phyloP scores from a whole-genome alignment of 345 rosid genomes.

The Cardamine occulta region DNA sequence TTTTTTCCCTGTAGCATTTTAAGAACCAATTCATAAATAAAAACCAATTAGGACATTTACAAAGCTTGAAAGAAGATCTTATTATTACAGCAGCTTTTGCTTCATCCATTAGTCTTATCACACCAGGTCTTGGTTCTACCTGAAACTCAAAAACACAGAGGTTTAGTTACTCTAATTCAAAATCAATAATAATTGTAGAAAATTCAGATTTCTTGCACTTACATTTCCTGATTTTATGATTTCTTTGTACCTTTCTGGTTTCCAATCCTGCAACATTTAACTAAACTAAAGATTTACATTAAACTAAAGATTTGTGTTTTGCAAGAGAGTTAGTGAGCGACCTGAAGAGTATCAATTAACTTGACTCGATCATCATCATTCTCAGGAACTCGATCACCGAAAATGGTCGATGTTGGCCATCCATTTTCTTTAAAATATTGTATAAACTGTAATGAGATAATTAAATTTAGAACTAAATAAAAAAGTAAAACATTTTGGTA shows the following conservation, averaged over 20 bases:
- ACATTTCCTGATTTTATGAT: slow-evolving; percentile 94
- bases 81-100: slow-evolving; percentile 76
- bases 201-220: slow-evolving; percentile 38
- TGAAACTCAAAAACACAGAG: slow-evolving; percentile 39
- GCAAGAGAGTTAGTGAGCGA: slow-evolving; percentile 31
- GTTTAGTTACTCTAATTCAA: neutral
- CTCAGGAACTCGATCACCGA: slow-evolving; percentile 56
- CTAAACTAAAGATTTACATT: neutral
- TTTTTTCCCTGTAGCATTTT: slow-evolving; percentile 56
- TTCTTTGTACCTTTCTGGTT: slow-evolving; percentile 90
- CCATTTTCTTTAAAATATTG: too few relatives aligned
- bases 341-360: slow-evolving; percentile 89
- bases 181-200: neutral
- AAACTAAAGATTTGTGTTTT: neutral
- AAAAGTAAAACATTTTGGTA: too few relatives aligned
- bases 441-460: too few relatives aligned
- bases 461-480: too few relatives aligned
- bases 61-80: slow-evolving; percentile 30
- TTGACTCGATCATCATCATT: slow-evolving; percentile 66
- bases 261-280: slow-evolving; percentile 73
- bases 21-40: slow-evolving; percentile 11
- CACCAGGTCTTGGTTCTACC: slow-evolving; percentile 97
- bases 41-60: neutral
- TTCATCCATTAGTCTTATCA: slow-evolving; percentile 91
- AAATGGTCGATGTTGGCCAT: too few relatives aligned